These are phyloP conservation scores for Spathaspora hagerdaliae DNA, from an alignment of 805 yeast genomes.

Conservation along the genomic window DNA sequence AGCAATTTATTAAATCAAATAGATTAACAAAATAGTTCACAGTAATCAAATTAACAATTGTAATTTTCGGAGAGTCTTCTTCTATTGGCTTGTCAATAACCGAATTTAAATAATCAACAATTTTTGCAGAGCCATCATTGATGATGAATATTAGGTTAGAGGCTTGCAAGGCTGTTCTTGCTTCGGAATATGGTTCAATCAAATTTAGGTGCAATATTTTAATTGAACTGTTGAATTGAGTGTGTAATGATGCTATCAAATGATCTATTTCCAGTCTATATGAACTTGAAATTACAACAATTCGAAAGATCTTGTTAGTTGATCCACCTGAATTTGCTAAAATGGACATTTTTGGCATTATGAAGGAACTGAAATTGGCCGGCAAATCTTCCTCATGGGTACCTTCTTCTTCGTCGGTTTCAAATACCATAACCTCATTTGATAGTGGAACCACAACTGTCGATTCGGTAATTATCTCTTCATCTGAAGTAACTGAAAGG, in stretches of 20 bases:
- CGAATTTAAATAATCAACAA: conserved; percentile 21
- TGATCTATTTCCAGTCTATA: conserved; percentile 17
- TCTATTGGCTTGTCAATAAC: conserved; percentile 8
- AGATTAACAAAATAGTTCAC: conserved; percentile 37
- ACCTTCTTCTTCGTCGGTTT: conserved; percentile 39
- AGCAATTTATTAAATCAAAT: conserved; percentile 29
- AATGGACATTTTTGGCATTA: conserved; percentile 35
- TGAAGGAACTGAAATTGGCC: conserved; percentile 17
- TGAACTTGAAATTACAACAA: conserved; percentile 20
- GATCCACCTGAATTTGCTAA: conserved; percentile 10
- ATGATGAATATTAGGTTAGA: conserved; percentile 30
- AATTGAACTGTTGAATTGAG: conserved; percentile 10
- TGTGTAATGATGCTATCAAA: conserved; percentile 14
- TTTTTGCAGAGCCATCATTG: conserved; percentile 33
- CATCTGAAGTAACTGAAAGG: conserved; percentile 1
- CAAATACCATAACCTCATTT: conserved; percentile 28
- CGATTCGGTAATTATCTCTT: not conserved
- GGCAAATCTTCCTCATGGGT: conserved; percentile 6
- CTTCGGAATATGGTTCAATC: not conserved
- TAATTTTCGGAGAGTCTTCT: conserved; percentile 20
- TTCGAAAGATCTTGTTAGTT: conserved; percentile 9
- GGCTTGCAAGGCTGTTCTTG: not conserved
- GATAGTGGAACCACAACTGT: not conserved
- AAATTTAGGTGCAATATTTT: conserved; percentile 14
- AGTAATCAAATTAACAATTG: conserved; percentile 36